A percentile compares a stretch with the other conserved stretches of the same genome.
Evolutionary conservation across 495 filamentous ascomycete species (phyloP).

Genomic region (Peziza echinospora): DNA sequence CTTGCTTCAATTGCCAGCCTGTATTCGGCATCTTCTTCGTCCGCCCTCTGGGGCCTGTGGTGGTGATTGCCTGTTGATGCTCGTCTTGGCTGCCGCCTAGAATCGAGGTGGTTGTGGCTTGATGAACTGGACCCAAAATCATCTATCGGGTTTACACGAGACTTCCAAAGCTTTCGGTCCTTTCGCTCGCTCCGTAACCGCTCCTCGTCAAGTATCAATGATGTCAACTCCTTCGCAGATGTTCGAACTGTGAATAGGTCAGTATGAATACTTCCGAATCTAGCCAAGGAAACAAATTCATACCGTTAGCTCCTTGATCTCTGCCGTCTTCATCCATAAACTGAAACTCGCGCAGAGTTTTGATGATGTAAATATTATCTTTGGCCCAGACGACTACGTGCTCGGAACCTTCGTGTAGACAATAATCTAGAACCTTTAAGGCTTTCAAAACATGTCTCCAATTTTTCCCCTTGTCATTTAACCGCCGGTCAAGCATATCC

Average conservation of each 20-base stretch:
- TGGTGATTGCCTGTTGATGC: constrained; percentile 11
- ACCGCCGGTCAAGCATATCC: constrained; percentile 97
- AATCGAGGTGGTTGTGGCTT: constrained; percentile 17
- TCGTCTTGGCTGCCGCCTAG: constrained; percentile 21
- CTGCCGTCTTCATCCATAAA: constrained; percentile 85
- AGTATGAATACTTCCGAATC: constrained; percentile 1
- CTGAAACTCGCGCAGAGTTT: constrained; percentile 88
- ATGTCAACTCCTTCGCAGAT: constrained; percentile 86
- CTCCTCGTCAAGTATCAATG: constrained; percentile 89
- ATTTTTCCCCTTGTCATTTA: constrained; percentile 99
- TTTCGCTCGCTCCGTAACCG: constrained; percentile 73
- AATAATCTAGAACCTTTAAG: constrained; percentile 94
- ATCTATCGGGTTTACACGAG: constrained; percentile 77
- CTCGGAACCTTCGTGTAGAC: constrained; percentile 91
- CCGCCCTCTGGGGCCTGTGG: constrained; percentile 22
- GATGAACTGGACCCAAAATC: constrained; percentile 36
- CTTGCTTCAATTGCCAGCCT: constrained; percentile 85
- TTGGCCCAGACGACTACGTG: constrained; percentile 93
- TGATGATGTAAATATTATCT: constrained; percentile 96
- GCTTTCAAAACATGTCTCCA: constrained; percentile 98
- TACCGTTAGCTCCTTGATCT: constrained; percentile 92
- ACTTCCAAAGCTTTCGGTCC: constrained; percentile 91
- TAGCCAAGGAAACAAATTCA: too few species aligned
- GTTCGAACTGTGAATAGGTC: constrained; percentile 46
- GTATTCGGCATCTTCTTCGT: constrained; percentile 88